These are phyloP conservation scores for Xylaria nigripes DNA, from an alignment of 495 filamentous ascomycete species.

Conservation along the genomic window DNA sequence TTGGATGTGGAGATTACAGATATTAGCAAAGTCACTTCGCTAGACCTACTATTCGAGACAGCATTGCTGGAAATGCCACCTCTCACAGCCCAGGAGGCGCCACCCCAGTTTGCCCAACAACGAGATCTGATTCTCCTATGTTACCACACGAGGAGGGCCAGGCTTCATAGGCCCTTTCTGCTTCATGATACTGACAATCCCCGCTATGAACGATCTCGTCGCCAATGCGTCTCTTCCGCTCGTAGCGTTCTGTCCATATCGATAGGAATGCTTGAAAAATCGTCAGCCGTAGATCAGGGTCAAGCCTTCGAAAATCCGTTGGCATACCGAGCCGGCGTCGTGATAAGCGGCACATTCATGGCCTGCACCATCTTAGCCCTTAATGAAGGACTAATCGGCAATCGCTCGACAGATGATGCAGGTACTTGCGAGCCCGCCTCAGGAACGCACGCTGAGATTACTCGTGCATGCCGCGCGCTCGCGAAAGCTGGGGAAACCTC, in stretches of 20 bases:
- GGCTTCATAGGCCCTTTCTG: constrained; percentile 21
- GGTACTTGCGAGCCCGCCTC: background rate
- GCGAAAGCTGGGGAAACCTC: constrained; percentile 5
- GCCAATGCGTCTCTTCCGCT: constrained; percentile 5
- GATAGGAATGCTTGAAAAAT: background rate
- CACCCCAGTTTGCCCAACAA: constrained; percentile 5
- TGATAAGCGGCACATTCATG: constrained; percentile 7
- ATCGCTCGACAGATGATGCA: background rate
- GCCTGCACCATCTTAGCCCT: constrained; percentile 7
- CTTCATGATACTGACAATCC: constrained; percentile 5
- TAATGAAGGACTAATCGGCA: background rate
- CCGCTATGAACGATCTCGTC: constrained; percentile 1
- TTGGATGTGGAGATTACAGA: constrained; percentile 12
- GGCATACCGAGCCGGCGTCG: constrained; percentile 6
- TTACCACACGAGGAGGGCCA: constrained; percentile 15
- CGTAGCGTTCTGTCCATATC: constrained; percentile 5
- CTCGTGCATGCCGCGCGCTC: constrained; percentile 4
- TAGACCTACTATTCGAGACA: constrained; percentile 17
- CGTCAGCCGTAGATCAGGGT: background rate
- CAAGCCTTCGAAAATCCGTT: background rate
- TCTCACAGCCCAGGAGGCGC: constrained; percentile 1
- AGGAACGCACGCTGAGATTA: background rate
- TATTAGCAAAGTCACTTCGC: constrained; percentile 7
- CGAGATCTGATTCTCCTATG: constrained; percentile 15
- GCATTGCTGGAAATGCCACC: constrained; percentile 11